Evolutionary conservation across 2,329 filamentous ascomycete species (phyloP).

Genomic region (Fusarium sp.): DNA sequence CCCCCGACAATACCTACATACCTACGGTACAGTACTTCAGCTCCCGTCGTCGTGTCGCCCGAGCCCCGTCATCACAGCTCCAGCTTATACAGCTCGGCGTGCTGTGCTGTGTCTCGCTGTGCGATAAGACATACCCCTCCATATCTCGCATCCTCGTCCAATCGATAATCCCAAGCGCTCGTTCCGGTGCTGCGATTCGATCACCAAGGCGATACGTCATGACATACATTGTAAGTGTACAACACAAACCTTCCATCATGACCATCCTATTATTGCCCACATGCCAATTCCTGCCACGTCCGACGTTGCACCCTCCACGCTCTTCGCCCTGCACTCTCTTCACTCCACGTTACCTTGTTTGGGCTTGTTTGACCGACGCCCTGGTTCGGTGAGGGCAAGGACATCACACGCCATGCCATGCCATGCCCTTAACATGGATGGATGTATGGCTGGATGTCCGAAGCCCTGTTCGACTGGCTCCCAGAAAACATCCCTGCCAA

Average conservation of each 20-base stretch:
- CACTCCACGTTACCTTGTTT: conserved; percentile 30
- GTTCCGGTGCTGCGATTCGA: conserved; percentile 31
- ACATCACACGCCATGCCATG: conserved; percentile 34
- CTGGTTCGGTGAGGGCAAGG: conserved; percentile 30
- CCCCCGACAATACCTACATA: conserved; percentile 6
- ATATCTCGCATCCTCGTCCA: conserved; percentile 29
- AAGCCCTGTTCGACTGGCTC: conserved; percentile 9
- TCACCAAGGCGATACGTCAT: conserved; percentile 50
- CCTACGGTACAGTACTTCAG: conserved; percentile 6
- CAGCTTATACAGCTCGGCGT: conserved; percentile 16
- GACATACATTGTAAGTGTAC: conserved; percentile 55
- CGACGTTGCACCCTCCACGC: conserved; percentile 36
- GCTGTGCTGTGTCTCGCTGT: conserved; percentile 23
- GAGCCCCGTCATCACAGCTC: background rate
- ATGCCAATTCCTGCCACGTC: conserved; percentile 40
- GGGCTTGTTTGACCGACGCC: conserved; percentile 29
- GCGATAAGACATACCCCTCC: conserved; percentile 26
- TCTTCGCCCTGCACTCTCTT: conserved; percentile 26
- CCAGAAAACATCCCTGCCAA: conserved; percentile 27
- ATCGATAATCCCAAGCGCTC: conserved; percentile 28
- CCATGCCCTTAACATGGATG: conserved; percentile 30
- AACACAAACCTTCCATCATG: conserved; percentile 28
- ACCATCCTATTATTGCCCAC: conserved; percentile 30
- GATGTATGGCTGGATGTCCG: background rate
- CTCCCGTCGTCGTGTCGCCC: conserved; percentile 16